These are phyloP conservation scores for Trichoderma endophyticum DNA, from an alignment of 2,329 filamentous ascomycete genomes.

Conservation along the genomic window DNA sequence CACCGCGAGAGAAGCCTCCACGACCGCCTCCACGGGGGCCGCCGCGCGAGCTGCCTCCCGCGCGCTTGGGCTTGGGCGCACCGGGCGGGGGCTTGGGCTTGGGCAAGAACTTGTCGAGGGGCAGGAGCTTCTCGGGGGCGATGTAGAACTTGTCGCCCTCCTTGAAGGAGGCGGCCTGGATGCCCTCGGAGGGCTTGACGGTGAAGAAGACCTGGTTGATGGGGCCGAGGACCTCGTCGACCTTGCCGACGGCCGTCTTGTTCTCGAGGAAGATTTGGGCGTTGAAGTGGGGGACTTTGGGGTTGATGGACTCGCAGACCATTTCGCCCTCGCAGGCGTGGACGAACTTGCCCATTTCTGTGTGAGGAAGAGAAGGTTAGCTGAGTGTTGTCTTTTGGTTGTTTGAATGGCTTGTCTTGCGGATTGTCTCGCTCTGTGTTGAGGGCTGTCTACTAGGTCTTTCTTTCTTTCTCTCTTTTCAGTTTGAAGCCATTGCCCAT, in stretches of 20 bases:
- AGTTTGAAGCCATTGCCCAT: background rate
- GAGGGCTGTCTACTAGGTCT: no score
- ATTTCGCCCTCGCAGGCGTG: conserved; percentile 97
- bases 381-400: background rate
- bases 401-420: background rate
- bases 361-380: background rate
- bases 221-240: conserved; percentile 95
- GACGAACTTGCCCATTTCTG: conserved; percentile 88
- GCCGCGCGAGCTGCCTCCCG: conserved; percentile 46
- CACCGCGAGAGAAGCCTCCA: conserved; percentile 32
- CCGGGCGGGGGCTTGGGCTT: conserved; percentile 77
- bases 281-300: conserved; percentile 98
- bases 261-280: conserved; percentile 98
- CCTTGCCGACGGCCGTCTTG: conserved; percentile 93
- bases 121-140: conserved; percentile 87
- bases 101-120: conserved; percentile 92
- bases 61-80: conserved; percentile 60
- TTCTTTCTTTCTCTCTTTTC: background rate
- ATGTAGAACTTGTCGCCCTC: conserved; percentile 97
- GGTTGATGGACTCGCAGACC: conserved; percentile 91
- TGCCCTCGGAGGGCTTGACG: conserved; percentile 94
- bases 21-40: conserved; percentile 34
- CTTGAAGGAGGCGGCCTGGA: conserved; percentile 93
- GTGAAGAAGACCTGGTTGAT: conserved; percentile 99
- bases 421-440: background rate